phyloP scores from a whole-genome alignment of 768 basidiomycete genomes.

The Tylopilus subfusipes region DNA sequence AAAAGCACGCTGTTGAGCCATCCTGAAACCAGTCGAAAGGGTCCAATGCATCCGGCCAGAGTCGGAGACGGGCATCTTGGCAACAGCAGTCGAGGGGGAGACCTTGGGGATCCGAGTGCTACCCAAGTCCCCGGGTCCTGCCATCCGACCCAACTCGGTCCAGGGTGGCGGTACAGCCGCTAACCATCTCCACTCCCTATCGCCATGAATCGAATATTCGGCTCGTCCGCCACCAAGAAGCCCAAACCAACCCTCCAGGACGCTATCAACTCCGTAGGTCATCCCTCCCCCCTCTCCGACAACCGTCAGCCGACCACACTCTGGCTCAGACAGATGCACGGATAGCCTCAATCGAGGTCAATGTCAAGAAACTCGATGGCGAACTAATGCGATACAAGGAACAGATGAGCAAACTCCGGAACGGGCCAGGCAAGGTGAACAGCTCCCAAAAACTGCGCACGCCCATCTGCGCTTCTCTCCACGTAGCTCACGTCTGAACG shows the following conservation, averaged over 20 bases:
- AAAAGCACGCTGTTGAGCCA: too few relatives aligned
- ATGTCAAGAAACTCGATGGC: constrained; percentile 93
- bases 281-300: background rate
- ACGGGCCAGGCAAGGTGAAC: constrained; percentile 90
- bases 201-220: constrained; percentile 84
- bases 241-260: constrained; percentile 86
- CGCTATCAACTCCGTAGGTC: constrained; percentile 82
- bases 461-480: background rate
- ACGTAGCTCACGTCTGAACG: background rate
- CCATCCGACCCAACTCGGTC: background rate
- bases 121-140: background rate
- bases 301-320: background rate
- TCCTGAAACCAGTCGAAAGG: too few relatives aligned
- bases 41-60: background rate
- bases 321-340: constrained; percentile 75
- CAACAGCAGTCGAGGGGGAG: too few relatives aligned
- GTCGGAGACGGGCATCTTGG: background rate
- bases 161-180: background rate
- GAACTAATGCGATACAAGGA: constrained; percentile 91
- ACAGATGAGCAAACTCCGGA: constrained; percentile 90
- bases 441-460: background rate
- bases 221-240: constrained; percentile 68
- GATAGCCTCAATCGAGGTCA: constrained; percentile 88
- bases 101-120: too few relatives aligned
- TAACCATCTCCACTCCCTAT: background rate